Percentiles rank a stretch among this genome's conserved stretches.
phyloP scores from a whole-genome alignment of 352 stramenopile species.

The Phytophthora vignae region DNA sequence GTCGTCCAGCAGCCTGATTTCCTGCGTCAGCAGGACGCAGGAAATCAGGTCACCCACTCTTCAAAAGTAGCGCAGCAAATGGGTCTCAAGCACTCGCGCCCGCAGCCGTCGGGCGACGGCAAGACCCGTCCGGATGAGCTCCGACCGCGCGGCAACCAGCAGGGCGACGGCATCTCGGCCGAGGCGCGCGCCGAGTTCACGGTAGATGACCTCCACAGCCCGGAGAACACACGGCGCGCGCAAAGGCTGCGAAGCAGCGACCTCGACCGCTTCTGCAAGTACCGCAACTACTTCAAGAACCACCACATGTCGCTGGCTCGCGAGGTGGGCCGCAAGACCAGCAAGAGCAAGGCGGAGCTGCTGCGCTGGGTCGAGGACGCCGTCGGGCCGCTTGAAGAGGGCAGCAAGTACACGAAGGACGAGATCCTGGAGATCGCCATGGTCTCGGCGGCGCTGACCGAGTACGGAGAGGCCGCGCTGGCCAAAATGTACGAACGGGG shows the following conservation, averaged over 20 bases:
- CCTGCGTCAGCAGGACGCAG: constrained; percentile 1
- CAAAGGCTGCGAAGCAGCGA: constrained; percentile 28
- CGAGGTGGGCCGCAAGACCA: constrained; percentile 44
- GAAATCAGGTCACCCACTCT: constrained; percentile 16
- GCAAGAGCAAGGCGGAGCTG: constrained; percentile 45
- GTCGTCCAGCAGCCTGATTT: too few relatives aligned
- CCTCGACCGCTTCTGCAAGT: constrained; percentile 50
- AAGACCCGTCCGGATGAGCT: constrained; percentile 1
- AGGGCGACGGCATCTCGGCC: constrained; percentile 29
- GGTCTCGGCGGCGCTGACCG: constrained; percentile 44
- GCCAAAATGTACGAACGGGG: constrained; percentile 40
- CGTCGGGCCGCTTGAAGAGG: constrained; percentile 34
- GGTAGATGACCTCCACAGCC: constrained; percentile 39
- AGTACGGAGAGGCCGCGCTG: constrained; percentile 40
- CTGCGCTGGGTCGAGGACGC: constrained; percentile 40
- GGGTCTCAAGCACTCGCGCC: constrained; percentile 42
- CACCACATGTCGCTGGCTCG: constrained; percentile 52
- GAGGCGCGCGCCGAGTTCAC: constrained; percentile 43
- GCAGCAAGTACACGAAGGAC: constrained; percentile 39
- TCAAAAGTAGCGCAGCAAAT: too few relatives aligned
- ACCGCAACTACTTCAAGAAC: constrained; percentile 63
- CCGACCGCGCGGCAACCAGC: constrained; percentile 10
- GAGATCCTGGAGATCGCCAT: constrained; percentile 55
- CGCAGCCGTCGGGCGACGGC: constrained; percentile 11
- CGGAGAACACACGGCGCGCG: constrained; percentile 38